Percentiles rank a stretch among this genome's conserved stretches.
Conservation (phyloP, 768 basidiomycete species). For the Leccinum boreale region DNA sequence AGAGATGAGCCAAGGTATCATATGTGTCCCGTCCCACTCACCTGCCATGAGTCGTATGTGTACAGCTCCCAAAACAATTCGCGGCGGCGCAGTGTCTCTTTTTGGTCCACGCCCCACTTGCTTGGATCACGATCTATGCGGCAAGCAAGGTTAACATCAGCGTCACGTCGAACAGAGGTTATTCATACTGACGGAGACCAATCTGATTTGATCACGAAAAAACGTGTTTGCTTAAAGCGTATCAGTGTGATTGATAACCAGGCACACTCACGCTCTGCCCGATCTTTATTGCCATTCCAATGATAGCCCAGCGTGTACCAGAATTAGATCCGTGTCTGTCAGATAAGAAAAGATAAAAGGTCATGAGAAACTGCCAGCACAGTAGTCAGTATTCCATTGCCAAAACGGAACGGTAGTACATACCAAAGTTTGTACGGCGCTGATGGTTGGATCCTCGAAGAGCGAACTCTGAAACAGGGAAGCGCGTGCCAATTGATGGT, state of each 20-base stretch:
- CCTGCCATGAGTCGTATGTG: constrained; percentile 37
- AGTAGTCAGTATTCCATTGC: constrained; percentile 30
- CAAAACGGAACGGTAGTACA: constrained; percentile 20
- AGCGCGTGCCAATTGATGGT: constrained; percentile 63
- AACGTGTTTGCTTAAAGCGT: background rate
- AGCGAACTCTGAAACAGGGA: constrained; percentile 61
- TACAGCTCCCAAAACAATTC: constrained; percentile 65
- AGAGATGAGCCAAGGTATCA: constrained; percentile 21
- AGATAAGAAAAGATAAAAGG: constrained; percentile 64
- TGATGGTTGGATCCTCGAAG: constrained; percentile 66
- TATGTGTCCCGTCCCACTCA: constrained; percentile 4
- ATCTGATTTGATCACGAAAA: constrained; percentile 41
- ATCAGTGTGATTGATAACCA: constrained; percentile 2
- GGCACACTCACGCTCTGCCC: constrained; percentile 60
- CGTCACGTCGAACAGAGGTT: background rate
- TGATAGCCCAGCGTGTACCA: constrained; percentile 63
- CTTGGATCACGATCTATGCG: constrained; percentile 63
- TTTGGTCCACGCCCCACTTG: constrained; percentile 55
- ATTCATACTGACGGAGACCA: constrained; percentile 56
- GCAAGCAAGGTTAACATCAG: constrained; percentile 8
- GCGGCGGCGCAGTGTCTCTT: constrained; percentile 59
- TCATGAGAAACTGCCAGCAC: constrained; percentile 57
- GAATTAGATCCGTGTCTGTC: constrained; percentile 67
- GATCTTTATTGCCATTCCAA: constrained; percentile 67
- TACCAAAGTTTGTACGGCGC: constrained; percentile 65